Percentiles rank a stretch among this genome's conserved stretches.
These are phyloP conservation scores for Entrophospora sp. DNA, from an alignment of 192 early-diverging fungal genomes.

Conservation along the genomic window DNA sequence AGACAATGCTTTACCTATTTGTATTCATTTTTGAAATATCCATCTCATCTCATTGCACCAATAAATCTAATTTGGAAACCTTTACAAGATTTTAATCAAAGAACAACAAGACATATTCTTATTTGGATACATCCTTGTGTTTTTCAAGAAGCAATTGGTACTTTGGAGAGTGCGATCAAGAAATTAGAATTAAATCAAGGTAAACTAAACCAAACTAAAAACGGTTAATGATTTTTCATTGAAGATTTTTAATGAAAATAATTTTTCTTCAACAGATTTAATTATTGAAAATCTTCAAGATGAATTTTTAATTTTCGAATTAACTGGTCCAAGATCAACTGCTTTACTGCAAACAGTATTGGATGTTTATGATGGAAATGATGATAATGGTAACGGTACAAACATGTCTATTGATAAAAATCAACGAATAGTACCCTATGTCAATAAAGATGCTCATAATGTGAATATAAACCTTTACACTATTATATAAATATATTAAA, in stretches of 20 bases:
- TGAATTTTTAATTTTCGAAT: slow-evolving; percentile 69
- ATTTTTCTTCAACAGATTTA: background rate
- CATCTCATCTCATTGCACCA: slow-evolving; percentile 58
- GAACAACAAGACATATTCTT: slow-evolving; percentile 39
- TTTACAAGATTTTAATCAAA: no score
- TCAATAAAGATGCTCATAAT: slow-evolving; percentile 31
- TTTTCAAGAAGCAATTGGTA: slow-evolving; percentile 31
- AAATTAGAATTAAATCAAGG: background rate
- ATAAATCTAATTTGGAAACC: slow-evolving; percentile 68
- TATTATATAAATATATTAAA: background rate
- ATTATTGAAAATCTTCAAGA: slow-evolving; percentile 41
- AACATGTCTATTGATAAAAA: no score
- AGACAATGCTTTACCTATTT: slow-evolving; percentile 47
- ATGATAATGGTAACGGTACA: no score
- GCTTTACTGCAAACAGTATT: slow-evolving; percentile 64
- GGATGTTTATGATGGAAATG: slow-evolving; percentile 25
- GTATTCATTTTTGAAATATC: slow-evolving; percentile 45
- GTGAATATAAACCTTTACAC: slow-evolving; percentile 23
- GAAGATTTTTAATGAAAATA: no score
- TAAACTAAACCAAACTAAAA: background rate
- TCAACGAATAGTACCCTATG: no score
- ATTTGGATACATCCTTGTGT: slow-evolving; percentile 75
- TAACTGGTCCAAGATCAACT: slow-evolving; percentile 79
- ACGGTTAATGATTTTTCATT: no score
- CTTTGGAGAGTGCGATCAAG: slow-evolving; percentile 25